These are phyloP conservation scores for Aegilops speltoides DNA, from an alignment of 176 grass and related monocot species.

Conservation along the genomic window DNA sequence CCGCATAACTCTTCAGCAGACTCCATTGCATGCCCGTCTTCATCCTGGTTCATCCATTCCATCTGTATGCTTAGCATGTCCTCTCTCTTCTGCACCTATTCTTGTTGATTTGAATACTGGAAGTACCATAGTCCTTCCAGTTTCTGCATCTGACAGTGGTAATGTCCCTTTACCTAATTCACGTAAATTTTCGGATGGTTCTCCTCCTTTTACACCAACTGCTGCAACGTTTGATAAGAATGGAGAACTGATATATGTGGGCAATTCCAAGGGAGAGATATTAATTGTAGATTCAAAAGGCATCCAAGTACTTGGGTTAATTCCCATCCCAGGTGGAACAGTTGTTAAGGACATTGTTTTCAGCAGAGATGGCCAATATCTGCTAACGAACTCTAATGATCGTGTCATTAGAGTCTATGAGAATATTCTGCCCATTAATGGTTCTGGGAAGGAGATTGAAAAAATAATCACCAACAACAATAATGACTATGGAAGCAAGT, in stretches of 20 bases:
- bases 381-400: slow-evolving; percentile 96
- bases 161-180: slow-evolving; percentile 53
- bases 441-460: slow-evolving; percentile 67
- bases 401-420: slow-evolving; percentile 89
- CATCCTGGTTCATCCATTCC: slow-evolving; percentile 70
- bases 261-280: slow-evolving; percentile 96
- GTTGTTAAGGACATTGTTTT: slow-evolving; percentile 98
- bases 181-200: slow-evolving; percentile 90
- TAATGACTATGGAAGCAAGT: slow-evolving; percentile 36
- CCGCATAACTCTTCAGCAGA: slow-evolving; percentile 91
- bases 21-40: slow-evolving; percentile 78
- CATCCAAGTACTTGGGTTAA: slow-evolving; percentile 68
- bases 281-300: slow-evolving; percentile 79
- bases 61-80: slow-evolving; percentile 82
- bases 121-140: slow-evolving; percentile 77
- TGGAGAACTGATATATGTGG: slow-evolving; percentile 90
- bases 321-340: slow-evolving; percentile 69
- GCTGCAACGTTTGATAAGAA: slow-evolving; percentile 90
- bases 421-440: slow-evolving; percentile 68
- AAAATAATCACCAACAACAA: slow-evolving; percentile 34
- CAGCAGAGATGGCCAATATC: slow-evolving; percentile 82
- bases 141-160: slow-evolving; percentile 63
- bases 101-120: slow-evolving; percentile 88
- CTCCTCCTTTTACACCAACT: slow-evolving; percentile 89
- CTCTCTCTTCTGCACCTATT: slow-evolving; percentile 93